Evolutionary conservation across 2,329 filamentous ascomycete species (phyloP).

Genomic region (Diaporthe eres): DNA sequence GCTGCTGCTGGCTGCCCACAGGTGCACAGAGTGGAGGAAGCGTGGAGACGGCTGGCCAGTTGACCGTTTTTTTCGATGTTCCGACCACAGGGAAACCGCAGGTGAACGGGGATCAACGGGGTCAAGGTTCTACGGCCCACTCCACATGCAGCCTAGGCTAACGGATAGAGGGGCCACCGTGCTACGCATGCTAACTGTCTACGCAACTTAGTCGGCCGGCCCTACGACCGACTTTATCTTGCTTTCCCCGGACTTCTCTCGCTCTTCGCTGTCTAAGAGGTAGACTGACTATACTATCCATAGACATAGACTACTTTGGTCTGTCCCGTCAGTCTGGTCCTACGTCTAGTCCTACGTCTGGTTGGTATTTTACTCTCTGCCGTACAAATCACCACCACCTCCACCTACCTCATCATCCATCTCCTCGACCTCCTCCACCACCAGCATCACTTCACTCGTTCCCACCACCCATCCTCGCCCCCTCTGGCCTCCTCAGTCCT

Average conservation of each 20-base stretch:
- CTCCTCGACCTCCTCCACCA: background rate
- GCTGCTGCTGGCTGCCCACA: background rate
- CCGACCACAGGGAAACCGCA: background rate
- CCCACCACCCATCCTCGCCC: background rate
- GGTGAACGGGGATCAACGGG: conserved; percentile 12
- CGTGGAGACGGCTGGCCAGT: conserved; percentile 23
- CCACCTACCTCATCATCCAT: background rate
- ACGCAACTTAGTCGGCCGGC: background rate
- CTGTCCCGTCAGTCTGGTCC: conserved; percentile 17
- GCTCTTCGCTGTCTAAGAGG: background rate
- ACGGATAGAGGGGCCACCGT: conserved; percentile 6
- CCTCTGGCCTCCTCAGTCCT: background rate
- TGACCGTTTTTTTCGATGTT: conserved; percentile 11
- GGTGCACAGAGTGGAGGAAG: conserved; percentile 9
- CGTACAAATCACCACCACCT: background rate
- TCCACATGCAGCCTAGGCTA: conserved; percentile 4
- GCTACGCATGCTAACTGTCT: background rate
- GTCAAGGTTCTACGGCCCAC: background rate
- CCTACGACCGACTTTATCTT: conserved; percentile 21
- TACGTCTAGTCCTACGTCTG: background rate
- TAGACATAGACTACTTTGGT: background rate
- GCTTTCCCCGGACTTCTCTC: conserved; percentile 16
- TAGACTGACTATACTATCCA: background rate
- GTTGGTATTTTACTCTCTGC: background rate
- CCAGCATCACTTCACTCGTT: background rate